Base-by-base conservation (phyloP, 192 early-diverging fungal genomes). In the Spinellus fusiger region DNA sequence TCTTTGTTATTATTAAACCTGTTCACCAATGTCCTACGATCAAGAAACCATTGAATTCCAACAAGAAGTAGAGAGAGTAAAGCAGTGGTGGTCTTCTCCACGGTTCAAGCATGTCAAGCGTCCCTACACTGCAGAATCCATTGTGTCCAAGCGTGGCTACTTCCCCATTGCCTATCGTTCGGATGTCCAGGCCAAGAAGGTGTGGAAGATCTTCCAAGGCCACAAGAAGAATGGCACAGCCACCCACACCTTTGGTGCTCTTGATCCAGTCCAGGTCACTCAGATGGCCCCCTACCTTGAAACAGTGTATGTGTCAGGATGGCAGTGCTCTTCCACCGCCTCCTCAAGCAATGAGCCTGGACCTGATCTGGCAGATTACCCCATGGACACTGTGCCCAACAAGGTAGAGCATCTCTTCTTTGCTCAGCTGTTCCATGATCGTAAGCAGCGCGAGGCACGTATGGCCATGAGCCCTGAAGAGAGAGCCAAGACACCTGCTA, bases 351-450 rank as follows among this genome's bases (percentile, higher is more conserved):
- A 97, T 80, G 95, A 97, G 79, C 95, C 94, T 61, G 94, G 94
- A 48, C 94, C 94, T 15, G 96, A 98, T 87, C 88, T 98, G 63
- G 96, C 94, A 58, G 96, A 98, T 80, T 98, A 96, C 79, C 95
- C 93, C 54, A 96, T 96, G 93, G 93, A 94, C 70, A 90, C 91
- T 59, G 93, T 98, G 62, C 94, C 96, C 55, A 96, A 96, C 82
- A 96, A 98, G 84, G 96, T 98, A 40, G 96, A 98, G 72, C 96
- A 98, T 73, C 86, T 96, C 47, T 98, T 98, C 85, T 85, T 90
- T 72, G 96, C 96, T 31, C 94, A 98, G 80, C 78, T 87, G 49
- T 98, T 96, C 89, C 96, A 98, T 72, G 96, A 98, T 72, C 88
- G 96, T 61, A 93, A 90, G 76, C 96, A 98, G 74, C 88, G 90